These are phyloP conservation scores for Pseudopithomyces maydicus DNA, from an alignment of 2,329 filamentous ascomycete species.

Conservation along the genomic window DNA sequence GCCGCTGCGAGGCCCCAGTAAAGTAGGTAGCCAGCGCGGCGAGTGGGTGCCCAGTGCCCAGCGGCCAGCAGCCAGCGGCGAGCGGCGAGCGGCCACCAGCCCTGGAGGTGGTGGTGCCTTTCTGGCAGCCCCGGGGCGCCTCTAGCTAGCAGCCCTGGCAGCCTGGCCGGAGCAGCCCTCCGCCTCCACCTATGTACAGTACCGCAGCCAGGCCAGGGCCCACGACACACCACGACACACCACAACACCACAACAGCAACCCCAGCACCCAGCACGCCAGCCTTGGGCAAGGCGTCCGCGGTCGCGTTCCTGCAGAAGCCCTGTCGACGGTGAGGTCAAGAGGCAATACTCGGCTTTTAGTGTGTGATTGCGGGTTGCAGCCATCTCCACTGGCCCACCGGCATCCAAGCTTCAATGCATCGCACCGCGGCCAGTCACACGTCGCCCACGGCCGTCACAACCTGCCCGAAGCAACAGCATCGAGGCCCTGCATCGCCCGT, in stretches of 20 bases:
- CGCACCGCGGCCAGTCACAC: constrained; percentile 1
- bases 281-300: background rate
- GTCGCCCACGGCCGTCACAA: background rate
- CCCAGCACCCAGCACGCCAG: background rate
- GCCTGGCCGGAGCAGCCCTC: too few relatives aligned
- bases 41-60: background rate
- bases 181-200: too few relatives aligned
- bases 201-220: too few relatives aligned
- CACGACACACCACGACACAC: background rate
- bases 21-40: too few relatives aligned
- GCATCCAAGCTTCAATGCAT: constrained; percentile 1
- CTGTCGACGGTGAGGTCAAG: background rate
- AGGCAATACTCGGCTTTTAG: background rate
- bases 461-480: background rate
- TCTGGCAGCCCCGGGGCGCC: too few relatives aligned
- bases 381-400: constrained; percentile 3
- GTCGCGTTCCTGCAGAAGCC: constrained; percentile 3
- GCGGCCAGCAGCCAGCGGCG: background rate
- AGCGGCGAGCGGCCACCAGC: too few relatives aligned
- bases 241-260: background rate
- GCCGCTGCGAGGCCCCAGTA: too few relatives aligned
- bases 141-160: too few relatives aligned
- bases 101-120: too few relatives aligned
- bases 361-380: constrained; percentile 4
- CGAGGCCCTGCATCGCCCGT: constrained; percentile 2